These are phyloP conservation scores for Vigna mungo DNA, from an alignment of 306 rosid species.

Conservation along the genomic window DNA sequence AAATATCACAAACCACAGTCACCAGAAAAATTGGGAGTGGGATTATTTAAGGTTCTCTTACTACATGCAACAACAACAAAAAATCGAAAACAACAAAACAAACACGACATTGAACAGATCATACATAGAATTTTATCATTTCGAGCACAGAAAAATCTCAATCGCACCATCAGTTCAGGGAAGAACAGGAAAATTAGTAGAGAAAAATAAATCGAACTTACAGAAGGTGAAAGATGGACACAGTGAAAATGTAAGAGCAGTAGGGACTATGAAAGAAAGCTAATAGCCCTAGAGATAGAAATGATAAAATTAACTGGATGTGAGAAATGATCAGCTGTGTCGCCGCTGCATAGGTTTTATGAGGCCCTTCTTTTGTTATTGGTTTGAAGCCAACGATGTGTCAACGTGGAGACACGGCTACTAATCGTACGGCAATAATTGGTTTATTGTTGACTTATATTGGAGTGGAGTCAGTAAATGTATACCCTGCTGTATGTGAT, in stretches of 20 bases:
- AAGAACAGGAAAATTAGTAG: not conserved
- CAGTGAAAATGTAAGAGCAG: not conserved
- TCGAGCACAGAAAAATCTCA: slow-evolving; percentile 10
- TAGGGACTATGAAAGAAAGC: not conserved
- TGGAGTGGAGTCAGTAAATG: not conserved
- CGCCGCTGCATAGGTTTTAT: not conserved
- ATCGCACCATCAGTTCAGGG: not conserved
- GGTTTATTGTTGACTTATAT: not conserved
- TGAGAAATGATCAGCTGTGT: not conserved
- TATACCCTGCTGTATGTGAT: not conserved
- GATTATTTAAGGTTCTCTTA: not conserved
- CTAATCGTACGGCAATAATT: not conserved
- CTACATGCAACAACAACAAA: slow-evolving; percentile 4
- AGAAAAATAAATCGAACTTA: slow-evolving; percentile 11
- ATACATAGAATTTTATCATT: slow-evolving; percentile 9
- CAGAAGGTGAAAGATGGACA: not conserved
- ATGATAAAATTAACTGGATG: not conserved
- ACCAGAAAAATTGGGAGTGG: slow-evolving; percentile 11
- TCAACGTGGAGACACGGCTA: not conserved
- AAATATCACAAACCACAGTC: not conserved
- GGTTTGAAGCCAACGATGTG: not conserved
- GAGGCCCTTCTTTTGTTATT: not conserved
- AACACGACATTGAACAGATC: slow-evolving; percentile 17
- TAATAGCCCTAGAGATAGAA: not conserved
- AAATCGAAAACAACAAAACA: not conserved